Percentiles rank a stretch among this genome's conserved stretches.
These are phyloP conservation scores for Botryotinia convoluta DNA, from an alignment of 2,329 filamentous ascomycete species.

Conservation along the genomic window DNA sequence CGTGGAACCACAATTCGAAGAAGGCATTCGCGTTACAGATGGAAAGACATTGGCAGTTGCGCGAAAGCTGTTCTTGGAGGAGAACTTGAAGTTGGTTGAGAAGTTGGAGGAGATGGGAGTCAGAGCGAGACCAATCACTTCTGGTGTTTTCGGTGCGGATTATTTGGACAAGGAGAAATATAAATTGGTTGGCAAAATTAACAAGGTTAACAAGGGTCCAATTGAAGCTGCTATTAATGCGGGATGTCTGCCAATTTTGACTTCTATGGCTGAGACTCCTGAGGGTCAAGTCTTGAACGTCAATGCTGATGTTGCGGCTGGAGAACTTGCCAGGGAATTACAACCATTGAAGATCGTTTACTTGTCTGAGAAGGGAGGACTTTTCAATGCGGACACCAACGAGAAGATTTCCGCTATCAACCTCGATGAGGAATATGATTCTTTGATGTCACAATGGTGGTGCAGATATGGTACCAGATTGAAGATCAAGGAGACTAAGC, in stretches of 20 bases:
- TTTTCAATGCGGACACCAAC: slow-evolving; percentile 90
- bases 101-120: slow-evolving; percentile 88
- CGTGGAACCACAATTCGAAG: slow-evolving; percentile 92
- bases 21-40: slow-evolving; percentile 93
- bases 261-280: slow-evolving; percentile 90
- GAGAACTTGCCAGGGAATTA: slow-evolving; percentile 82
- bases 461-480: slow-evolving; percentile 90
- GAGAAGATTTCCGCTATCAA: slow-evolving; percentile 98
- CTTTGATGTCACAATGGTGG: slow-evolving; percentile 91
- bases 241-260: slow-evolving; percentile 88
- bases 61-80: slow-evolving; percentile 87
- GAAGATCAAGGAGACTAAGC: slow-evolving; percentile 98
- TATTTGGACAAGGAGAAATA: slow-evolving; percentile 97
- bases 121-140: slow-evolving; percentile 81
- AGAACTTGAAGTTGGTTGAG: slow-evolving; percentile 90
- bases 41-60: slow-evolving; percentile 91
- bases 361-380: slow-evolving; percentile 93
- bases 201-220: slow-evolving; percentile 81
- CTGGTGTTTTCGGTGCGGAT: slow-evolving; percentile 86
- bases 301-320: slow-evolving; percentile 94
- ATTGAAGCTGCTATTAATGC: slow-evolving; percentile 90
- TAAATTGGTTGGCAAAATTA: slow-evolving; percentile 93
- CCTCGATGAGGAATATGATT: slow-evolving; percentile 91
- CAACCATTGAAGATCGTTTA: slow-evolving; percentile 98
- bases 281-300: slow-evolving; percentile 95